Evolutionary conservation across 176 grass and related monocot genomes (phyloP), one percentile per base, ranked within the genome.

Genomic region (Oryza longistaminata): DNA sequence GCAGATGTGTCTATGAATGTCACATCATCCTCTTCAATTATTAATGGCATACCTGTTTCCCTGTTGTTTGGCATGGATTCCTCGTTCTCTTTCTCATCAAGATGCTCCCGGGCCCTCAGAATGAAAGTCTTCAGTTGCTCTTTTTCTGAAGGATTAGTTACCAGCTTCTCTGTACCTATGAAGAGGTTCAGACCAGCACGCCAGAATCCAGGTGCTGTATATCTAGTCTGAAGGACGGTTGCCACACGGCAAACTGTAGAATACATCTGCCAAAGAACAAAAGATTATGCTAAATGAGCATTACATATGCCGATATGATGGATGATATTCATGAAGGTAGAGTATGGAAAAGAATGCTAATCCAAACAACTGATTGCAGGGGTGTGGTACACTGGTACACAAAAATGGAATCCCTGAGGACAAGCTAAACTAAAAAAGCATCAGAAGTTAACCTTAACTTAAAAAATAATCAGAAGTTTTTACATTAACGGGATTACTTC

Each of bases 201-300:
- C 96, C 96, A 98, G 86, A 98, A 98, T 74, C 88, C 93, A 53
- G 89, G 86, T 79, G 93, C 87, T 52, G 91, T 95, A 87, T 98
- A 95, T 87, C 96, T 91, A 62, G 90, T 90, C 81, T 93, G 93
- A 86, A 98, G 91, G 78, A 98, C 71, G 19, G 93, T 95, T 66
- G 91, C 91, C 76, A 96, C 93, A 49, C 93, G 89, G 73, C 88
- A 90, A 85, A 96, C 80, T 2, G 93, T 80, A 72, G 90, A 86
- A 85, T 90, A 94, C 75, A 98, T 91, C 93, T 95, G 88, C 68
- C 64, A 73, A 21, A 44, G 60, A 71, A 66, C 35, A 82, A 73
- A 17, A 46, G 3, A 35, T 61, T 79, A 22, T 48, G 40, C 67
- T 53, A 44, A 71, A 43, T 73, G 16, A 81, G 58, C 39, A 14